Evolutionary conservation across 2,329 filamentous ascomycete genomes (phyloP).

Genomic region (Lachnellula cervina): DNA sequence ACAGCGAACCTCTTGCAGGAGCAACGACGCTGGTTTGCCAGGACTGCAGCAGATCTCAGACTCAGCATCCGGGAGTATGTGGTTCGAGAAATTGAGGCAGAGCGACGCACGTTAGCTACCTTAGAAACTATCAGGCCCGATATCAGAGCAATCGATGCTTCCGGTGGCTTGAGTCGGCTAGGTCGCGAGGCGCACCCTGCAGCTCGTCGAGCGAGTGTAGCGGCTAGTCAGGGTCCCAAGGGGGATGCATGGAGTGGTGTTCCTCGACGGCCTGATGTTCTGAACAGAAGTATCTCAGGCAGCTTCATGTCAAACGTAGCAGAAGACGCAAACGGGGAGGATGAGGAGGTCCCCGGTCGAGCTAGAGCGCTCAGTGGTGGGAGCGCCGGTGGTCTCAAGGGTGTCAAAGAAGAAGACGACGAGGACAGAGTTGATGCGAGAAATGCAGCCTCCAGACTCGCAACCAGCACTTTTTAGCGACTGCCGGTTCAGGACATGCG

Average conservation of each 20-base stretch:
- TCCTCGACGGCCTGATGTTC: slow-evolving; percentile 68
- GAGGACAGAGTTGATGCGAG: slow-evolving; percentile 92
- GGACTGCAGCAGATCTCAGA: slow-evolving; percentile 80
- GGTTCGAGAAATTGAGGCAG: slow-evolving; percentile 89
- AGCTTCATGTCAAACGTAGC: slow-evolving; percentile 61
- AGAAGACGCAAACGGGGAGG: slow-evolving; percentile 57
- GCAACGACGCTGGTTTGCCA: slow-evolving; percentile 83
- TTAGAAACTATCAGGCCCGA: slow-evolving; percentile 92
- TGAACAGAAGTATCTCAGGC: slow-evolving; percentile 71
- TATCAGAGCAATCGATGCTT: slow-evolving; percentile 85
- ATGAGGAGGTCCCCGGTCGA: slow-evolving; percentile 37
- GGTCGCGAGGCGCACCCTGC: slow-evolving; percentile 82
- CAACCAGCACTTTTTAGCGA: slow-evolving; percentile 64
- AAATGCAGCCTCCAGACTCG: slow-evolving; percentile 90
- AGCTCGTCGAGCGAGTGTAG: slow-evolving; percentile 67
- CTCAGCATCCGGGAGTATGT: slow-evolving; percentile 86
- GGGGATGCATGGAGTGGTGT: slow-evolving; percentile 99
- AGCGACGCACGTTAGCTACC: slow-evolving; percentile 83
- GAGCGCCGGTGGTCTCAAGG: slow-evolving; percentile 44
- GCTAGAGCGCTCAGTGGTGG: slow-evolving; percentile 29
- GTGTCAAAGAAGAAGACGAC: slow-evolving; percentile 73
- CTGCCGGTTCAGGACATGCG: not conserved
- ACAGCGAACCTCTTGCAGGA: slow-evolving; percentile 85
- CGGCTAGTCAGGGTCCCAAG: slow-evolving; percentile 88
- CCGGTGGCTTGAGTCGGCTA: slow-evolving; percentile 81